Conservation (phyloP, 495 filamentous ascomycete genomes). For the Evansstolkia leycettana region DNA sequence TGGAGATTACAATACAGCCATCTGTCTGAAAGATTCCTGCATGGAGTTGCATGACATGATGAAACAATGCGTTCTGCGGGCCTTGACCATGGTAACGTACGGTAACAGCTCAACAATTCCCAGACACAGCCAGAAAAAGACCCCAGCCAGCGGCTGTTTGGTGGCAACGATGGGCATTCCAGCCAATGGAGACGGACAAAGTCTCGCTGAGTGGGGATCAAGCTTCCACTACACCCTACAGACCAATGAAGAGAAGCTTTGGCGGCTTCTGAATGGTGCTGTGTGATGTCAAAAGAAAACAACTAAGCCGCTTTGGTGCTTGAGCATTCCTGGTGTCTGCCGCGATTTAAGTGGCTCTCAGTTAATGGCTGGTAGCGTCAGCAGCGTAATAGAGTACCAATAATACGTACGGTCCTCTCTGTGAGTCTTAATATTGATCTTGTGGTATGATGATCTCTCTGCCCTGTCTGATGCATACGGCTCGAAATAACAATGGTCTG, state of each 20-base stretch:
- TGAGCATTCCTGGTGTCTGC: background rate
- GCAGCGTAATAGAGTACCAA: no score
- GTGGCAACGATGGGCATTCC: slow-evolving; percentile 14
- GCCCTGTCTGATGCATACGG: slow-evolving; percentile 8
- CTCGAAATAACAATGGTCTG: no score
- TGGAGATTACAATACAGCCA: slow-evolving; percentile 3
- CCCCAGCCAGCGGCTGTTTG: slow-evolving; percentile 8
- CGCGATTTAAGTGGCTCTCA: slow-evolving; percentile 7
- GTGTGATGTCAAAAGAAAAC: background rate
- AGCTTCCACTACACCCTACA: no score
- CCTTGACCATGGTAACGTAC: background rate
- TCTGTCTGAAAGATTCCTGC: background rate
- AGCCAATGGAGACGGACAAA: slow-evolving; percentile 10
- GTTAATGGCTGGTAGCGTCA: slow-evolving; percentile 3
- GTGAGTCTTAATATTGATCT: no score
- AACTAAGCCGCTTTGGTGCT: slow-evolving; percentile 6
- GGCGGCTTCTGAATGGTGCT: no score
- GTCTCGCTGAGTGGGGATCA: background rate
- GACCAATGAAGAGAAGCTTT: no score
- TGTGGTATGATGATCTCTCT: slow-evolving; percentile 4
- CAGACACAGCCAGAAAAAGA: slow-evolving; percentile 10
- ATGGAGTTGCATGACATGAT: no score
- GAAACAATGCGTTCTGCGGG: no score
- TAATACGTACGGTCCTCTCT: no score
- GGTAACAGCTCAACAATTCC: slow-evolving; percentile 6